phyloP scores from a whole-genome alignment of 1,284 basidiomycete genomes.

The Malassezia obtusa region DNA sequence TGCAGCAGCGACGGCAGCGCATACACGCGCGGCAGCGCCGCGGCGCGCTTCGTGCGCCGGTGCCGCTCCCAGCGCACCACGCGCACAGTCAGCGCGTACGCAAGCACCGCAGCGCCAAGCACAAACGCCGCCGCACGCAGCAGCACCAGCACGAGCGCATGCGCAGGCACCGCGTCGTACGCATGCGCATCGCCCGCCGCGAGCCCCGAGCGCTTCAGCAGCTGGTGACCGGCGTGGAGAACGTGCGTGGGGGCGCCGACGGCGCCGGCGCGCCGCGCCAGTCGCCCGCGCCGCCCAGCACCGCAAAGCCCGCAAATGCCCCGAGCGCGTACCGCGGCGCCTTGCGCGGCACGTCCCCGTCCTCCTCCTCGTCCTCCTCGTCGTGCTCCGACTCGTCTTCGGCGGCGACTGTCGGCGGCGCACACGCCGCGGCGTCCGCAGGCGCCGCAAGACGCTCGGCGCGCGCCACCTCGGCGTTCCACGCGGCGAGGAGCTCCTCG shows the following conservation, averaged over 20 bases:
- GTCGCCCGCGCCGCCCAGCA: slow-evolving; percentile 32
- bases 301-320: slow-evolving; percentile 35
- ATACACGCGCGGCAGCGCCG: neutral
- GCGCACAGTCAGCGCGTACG: slow-evolving; percentile 6
- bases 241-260: slow-evolving; percentile 18
- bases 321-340: slow-evolving; percentile 38
- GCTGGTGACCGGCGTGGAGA: slow-evolving; percentile 36
- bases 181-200: slow-evolving; percentile 19
- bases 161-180: slow-evolving; percentile 30
- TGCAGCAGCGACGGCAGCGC: neutral
- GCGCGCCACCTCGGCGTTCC: slow-evolving; percentile 38
- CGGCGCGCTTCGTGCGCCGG: neutral
- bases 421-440: neutral
- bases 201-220: slow-evolving; percentile 29
- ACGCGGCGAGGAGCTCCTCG: slow-evolving; percentile 41
- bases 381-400: slow-evolving; percentile 15
- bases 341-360: slow-evolving; percentile 14
- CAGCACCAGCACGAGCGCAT: slow-evolving; percentile 30
- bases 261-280: slow-evolving; percentile 3
- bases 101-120: slow-evolving; percentile 23
- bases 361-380: slow-evolving; percentile 32
- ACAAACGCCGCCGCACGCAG: slow-evolving; percentile 25
- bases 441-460: slow-evolving; percentile 8
- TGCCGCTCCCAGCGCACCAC: neutral
- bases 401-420: slow-evolving; percentile 19